phyloP scores from a whole-genome alignment of 352 stramenopile species.

The Phytophthora syringae region DNA sequence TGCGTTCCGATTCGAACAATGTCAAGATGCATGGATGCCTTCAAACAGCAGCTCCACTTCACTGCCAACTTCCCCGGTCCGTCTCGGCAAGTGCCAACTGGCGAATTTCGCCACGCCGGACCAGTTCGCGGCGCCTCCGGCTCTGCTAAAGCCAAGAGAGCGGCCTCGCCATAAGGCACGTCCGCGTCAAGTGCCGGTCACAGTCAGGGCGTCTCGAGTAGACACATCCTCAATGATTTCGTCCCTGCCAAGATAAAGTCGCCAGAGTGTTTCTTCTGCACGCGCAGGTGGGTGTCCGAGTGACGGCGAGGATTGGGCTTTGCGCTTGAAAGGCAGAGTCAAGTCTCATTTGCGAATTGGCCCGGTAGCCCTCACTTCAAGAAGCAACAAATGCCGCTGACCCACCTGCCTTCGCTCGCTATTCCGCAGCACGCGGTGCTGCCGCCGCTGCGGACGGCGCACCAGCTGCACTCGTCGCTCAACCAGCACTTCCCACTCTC shows the following conservation, averaged over 20 bases:
- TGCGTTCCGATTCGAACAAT: conserved; percentile 20
- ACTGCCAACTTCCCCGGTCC: conserved; percentile 1
- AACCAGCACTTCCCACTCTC: conserved; percentile 39
- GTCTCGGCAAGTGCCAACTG: conserved; percentile 25
- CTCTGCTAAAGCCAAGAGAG: conserved; percentile 14
- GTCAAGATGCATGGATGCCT: conserved; percentile 11
- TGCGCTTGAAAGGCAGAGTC: conserved; percentile 14
- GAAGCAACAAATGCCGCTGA: conserved; percentile 30
- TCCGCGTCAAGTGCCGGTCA: conserved; percentile 37
- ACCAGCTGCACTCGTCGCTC: conserved; percentile 21
- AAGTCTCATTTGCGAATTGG: conserved; percentile 46
- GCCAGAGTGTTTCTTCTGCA: conserved; percentile 34
- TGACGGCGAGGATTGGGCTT: conserved; percentile 25
- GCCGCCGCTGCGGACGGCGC: conserved; percentile 34
- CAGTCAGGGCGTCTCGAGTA: background rate
- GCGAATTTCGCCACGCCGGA: conserved; percentile 33
- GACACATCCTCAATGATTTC: conserved; percentile 39
- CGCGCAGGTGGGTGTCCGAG: background rate
- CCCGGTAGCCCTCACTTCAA: conserved; percentile 12
- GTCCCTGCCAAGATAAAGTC: conserved; percentile 7
- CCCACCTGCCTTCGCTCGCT: conserved; percentile 37
- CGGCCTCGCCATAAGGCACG: conserved; percentile 12
- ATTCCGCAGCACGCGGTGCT: conserved; percentile 28
- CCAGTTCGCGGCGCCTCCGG: background rate
- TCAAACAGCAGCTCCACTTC: conserved; percentile 17